A percentile compares a stretch with the other conserved stretches of the same genome.
These are phyloP conservation scores for Extremus antarcticus DNA, from an alignment of 495 filamentous ascomycete species.

Conservation along the genomic window DNA sequence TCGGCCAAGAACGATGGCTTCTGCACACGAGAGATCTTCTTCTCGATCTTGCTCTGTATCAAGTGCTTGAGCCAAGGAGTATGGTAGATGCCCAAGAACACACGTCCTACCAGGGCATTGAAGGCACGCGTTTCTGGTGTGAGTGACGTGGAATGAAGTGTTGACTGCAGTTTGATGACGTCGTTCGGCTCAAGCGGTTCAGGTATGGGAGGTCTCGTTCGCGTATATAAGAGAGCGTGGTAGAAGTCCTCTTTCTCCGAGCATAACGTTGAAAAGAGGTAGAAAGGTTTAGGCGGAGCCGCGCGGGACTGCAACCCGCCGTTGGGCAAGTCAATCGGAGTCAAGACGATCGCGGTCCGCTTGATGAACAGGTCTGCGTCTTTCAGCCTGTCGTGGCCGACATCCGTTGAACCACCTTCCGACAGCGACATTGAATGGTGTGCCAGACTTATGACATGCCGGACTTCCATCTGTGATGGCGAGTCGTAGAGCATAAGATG, in stretches of 20 bases:
- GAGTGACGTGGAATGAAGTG: conserved; percentile 71
- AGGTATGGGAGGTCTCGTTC: conserved; percentile 57
- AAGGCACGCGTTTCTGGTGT: conserved; percentile 88
- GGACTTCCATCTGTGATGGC: conserved; percentile 74
- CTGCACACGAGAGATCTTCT: conserved; percentile 91
- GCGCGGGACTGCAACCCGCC: conserved; percentile 16
- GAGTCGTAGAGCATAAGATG: conserved; percentile 98
- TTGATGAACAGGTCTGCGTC: conserved; percentile 94
- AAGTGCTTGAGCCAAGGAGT: conserved; percentile 70
- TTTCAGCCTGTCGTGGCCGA: conserved; percentile 49
- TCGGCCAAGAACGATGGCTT: conserved; percentile 81
- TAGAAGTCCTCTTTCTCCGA: conserved; percentile 98
- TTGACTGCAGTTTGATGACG: conserved; percentile 77
- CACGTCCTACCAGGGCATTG: conserved; percentile 76
- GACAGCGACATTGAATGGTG: conserved; percentile 81
- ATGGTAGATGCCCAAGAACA: conserved; percentile 80
- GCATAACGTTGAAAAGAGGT: conserved; percentile 83
- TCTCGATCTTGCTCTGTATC: conserved; percentile 75
- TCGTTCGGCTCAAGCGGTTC: conserved; percentile 73
- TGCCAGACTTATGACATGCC: conserved; percentile 84
- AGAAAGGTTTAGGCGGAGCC: conserved; percentile 57
- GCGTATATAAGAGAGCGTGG: conserved; percentile 77
- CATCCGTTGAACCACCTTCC: conserved; percentile 41
- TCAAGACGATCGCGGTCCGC: conserved; percentile 82
- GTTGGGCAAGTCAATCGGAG: conserved; percentile 43